Evolutionary conservation across 495 filamentous ascomycete genomes (phyloP).

Genomic region (Podospora appendiculata): DNA sequence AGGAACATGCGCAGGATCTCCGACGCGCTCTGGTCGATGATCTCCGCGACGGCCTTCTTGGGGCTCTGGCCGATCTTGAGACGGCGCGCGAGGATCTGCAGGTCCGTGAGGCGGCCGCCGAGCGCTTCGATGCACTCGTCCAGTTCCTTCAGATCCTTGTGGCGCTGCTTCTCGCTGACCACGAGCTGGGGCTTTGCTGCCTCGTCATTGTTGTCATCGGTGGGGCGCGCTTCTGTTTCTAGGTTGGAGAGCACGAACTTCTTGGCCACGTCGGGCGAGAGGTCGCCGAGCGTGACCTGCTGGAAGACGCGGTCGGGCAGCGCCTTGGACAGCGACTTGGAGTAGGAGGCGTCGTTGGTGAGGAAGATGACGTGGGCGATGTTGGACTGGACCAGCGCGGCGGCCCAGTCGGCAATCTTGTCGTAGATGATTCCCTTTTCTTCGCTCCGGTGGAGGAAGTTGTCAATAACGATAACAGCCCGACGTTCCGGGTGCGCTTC

Average conservation of each 20-base stretch:
- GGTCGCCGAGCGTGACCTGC: constrained; percentile 75
- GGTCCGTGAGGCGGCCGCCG: constrained; percentile 85
- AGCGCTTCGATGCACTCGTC: constrained; percentile 75
- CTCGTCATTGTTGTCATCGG: constrained; percentile 6
- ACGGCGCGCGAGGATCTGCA: constrained; percentile 86
- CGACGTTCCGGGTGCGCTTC: constrained; percentile 81
- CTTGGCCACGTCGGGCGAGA: constrained; percentile 77
- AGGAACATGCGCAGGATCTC: constrained; percentile 95
- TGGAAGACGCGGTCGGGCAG: constrained; percentile 89
- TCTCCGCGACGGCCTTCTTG: constrained; percentile 74
- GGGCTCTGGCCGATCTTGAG: constrained; percentile 87
- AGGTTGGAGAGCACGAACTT: constrained; percentile 84
- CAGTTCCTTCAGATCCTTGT: constrained; percentile 49
- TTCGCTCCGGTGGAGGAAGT: constrained; percentile 76
- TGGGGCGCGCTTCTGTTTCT: constrained; percentile 28
- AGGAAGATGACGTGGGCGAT: constrained; percentile 95
- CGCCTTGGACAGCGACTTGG: constrained; percentile 78
- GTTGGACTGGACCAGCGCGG: constrained; percentile 77
- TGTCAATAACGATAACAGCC: constrained; percentile 87
- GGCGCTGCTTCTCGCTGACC: constrained; percentile 30
- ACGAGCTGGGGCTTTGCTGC: neutral
- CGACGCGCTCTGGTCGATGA: constrained; percentile 76
- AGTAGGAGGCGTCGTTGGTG: constrained; percentile 84
- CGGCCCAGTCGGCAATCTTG: constrained; percentile 88
- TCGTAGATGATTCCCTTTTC: constrained; percentile 74